Percentiles rank a stretch among this genome's conserved stretches.
These are phyloP conservation scores for Phoenix dactylifera DNA, from an alignment of 176 grass and related monocot species.

Conservation along the genomic window DNA sequence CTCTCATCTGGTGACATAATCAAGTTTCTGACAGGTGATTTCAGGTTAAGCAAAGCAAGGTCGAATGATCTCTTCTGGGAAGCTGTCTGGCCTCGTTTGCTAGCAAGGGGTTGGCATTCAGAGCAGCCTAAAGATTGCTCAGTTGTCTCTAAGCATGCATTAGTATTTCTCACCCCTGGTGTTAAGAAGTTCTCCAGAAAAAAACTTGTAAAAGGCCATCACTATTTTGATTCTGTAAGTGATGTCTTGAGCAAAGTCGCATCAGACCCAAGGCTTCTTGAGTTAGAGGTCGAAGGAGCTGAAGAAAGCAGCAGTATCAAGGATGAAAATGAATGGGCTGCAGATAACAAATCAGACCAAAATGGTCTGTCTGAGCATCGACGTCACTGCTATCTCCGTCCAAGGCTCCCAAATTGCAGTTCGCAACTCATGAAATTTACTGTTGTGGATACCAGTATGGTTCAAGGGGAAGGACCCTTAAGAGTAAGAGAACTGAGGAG, in stretches of 20 bases:
- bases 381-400: constrained; percentile 24
- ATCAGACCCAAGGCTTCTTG: constrained; percentile 58
- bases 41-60: constrained; percentile 88
- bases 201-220: constrained; percentile 79
- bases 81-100: constrained; percentile 91
- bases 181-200: constrained; percentile 76
- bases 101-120: constrained; percentile 80
- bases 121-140: constrained; percentile 61
- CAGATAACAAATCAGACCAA: constrained; percentile 28
- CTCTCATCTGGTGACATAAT: constrained; percentile 69
- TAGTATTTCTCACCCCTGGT: constrained; percentile 78
- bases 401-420: constrained; percentile 39
- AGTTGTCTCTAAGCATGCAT: constrained; percentile 41
- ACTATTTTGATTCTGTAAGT: constrained; percentile 96
- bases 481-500: constrained; percentile 73
- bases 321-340: constrained; percentile 47
- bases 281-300: constrained; percentile 44
- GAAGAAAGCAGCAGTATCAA: constrained; percentile 20
- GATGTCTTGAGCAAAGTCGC: constrained; percentile 95
- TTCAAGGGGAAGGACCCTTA: constrained; percentile 62
- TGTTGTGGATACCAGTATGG: constrained; percentile 83
- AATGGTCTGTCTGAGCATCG: constrained; percentile 30
- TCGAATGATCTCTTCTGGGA: constrained; percentile 99
- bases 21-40: constrained; percentile 87
- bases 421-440: constrained; percentile 86